Evolutionary conservation across 805 yeast species (phyloP).

Genomic region (Ogataea chonburiensis): DNA sequence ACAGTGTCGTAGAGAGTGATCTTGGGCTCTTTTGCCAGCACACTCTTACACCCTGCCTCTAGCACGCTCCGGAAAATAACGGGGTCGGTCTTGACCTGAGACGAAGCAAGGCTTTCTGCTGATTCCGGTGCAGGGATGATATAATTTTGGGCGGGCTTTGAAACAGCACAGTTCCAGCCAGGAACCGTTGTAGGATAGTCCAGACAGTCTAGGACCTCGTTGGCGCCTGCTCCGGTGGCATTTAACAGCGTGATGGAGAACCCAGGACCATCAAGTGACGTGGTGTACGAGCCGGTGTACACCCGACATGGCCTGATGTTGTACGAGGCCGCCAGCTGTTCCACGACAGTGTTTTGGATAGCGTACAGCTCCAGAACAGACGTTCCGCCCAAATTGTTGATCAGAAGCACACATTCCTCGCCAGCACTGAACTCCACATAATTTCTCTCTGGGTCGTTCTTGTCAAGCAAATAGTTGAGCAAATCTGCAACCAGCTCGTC

Average conservation of each 20-base stretch:
- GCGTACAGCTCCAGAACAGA: slow-evolving; percentile 77
- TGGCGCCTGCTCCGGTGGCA: slow-evolving; percentile 50
- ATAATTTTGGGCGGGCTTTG: slow-evolving; percentile 18
- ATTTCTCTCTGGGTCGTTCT: slow-evolving; percentile 71
- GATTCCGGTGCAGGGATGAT: slow-evolving; percentile 33
- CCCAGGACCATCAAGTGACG: slow-evolving; percentile 91
- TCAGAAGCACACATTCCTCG: slow-evolving; percentile 65
- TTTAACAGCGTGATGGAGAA: slow-evolving; percentile 82
- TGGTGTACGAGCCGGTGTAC: slow-evolving; percentile 76
- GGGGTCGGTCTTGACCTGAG: slow-evolving; percentile 32
- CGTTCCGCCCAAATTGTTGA: slow-evolving; percentile 90
- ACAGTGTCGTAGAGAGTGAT: slow-evolving; percentile 82
- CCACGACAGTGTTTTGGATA: slow-evolving; percentile 59
- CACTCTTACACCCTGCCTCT: slow-evolving; percentile 47
- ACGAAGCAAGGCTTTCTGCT: slow-evolving; percentile 33
- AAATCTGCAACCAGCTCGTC: slow-evolving; percentile 59
- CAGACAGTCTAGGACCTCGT: slow-evolving; percentile 50
- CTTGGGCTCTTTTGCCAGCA: slow-evolving; percentile 68
- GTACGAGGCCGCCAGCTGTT: slow-evolving; percentile 51
- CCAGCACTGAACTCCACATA: slow-evolving; percentile 63
- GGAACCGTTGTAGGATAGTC: slow-evolving; percentile 77
- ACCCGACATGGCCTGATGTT: slow-evolving; percentile 63
- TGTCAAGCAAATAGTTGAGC: slow-evolving; percentile 59
- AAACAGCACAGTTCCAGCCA: slow-evolving; percentile 65
- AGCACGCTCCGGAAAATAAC: slow-evolving; percentile 36